Base-by-base conservation (phyloP, 306 rosid species). In the Pyrus bretschneideri region DNA sequence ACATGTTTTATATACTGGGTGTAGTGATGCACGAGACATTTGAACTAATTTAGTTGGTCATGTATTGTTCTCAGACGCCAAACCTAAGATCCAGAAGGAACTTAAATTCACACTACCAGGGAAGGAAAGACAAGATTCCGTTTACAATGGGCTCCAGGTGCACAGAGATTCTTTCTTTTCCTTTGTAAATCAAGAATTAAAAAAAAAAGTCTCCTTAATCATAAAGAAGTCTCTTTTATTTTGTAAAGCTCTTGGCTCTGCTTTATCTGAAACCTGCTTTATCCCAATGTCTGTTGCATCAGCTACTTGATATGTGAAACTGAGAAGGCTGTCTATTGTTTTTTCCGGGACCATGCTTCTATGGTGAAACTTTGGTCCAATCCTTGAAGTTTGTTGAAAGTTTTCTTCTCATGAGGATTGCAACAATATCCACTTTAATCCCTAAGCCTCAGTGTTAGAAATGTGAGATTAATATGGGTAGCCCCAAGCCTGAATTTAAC, bases 51-150 rank as follows among this genome's bases (percentile, higher is more conserved):
- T 72, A 29, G 60, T 23, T 72, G 61, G 52, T 76, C 51, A 64
- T 80, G 40, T 35, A 35, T 35, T 35, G 63, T 35, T 76, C 71
- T 80, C 83, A 95, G 99, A 83, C 60, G 75, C 87, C 19, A 76
- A 74, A 77, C 88, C 73, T 83, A 77, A 88, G 69, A 73, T 73
- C 74, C 73, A 78, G 70, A 75, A 73, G 3, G 78, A 82, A 75
- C 91, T 92, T 73, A 95, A 95, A 76, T 95, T 92, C 79, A 78
- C 97, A 29, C 61, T 88, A 68, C 99, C 99, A 13, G 99, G 99
- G 44, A 95, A 95, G 88, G 99, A 95, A 85, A 87, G 99, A 81
- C 99, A 95, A 80, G 96, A 95, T 85, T 95, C 97, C 42, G 99
- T 95, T 75, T 95, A 83, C 89, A 91, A 81, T 67, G 97, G 99